Conservation (phyloP, 2,329 filamentous ascomycete species). For the Fusarium succisae region DNA sequence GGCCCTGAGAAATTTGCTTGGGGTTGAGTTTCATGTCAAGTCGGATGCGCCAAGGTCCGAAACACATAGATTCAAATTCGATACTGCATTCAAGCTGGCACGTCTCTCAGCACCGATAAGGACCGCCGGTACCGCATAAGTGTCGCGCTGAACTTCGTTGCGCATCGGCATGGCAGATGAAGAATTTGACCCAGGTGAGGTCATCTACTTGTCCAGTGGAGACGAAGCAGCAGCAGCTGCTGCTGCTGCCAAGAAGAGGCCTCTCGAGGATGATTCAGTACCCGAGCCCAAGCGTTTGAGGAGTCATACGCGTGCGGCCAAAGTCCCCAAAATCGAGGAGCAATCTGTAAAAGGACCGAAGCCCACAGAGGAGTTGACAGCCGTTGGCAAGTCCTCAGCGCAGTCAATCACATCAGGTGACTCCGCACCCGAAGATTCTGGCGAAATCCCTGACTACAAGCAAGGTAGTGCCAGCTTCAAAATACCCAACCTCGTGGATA, state of each 20-base stretch:
- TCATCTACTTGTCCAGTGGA: conserved; percentile 40
- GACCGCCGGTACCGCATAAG: background rate
- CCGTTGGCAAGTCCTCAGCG: background rate
- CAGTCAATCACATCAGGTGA: conserved; percentile 13
- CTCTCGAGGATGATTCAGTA: conserved; percentile 38
- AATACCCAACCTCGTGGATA: conserved; percentile 42
- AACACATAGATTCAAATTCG: background rate
- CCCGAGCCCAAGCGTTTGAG: conserved; percentile 37
- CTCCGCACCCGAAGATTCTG: conserved; percentile 20
- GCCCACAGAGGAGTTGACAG: conserved; percentile 12
- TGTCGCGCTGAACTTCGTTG: background rate
- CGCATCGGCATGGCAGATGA: conserved; percentile 22
- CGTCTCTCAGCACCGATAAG: background rate
- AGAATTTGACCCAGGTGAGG: conserved; percentile 35
- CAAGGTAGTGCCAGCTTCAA: conserved; percentile 35
- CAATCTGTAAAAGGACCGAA: conserved; percentile 4
- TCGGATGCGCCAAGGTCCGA: conserved; percentile 1
- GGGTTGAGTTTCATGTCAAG: background rate
- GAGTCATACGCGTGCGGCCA: conserved; percentile 4
- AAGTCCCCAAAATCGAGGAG: conserved; percentile 40
- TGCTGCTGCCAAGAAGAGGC: conserved; percentile 40
- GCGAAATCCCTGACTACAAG: conserved; percentile 34
- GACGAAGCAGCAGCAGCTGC: conserved; percentile 23
- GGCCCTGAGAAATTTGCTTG: background rate
- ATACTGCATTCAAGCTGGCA: background rate